Evolutionary conservation across 2,329 filamentous ascomycete genomes (phyloP).

Genomic region (Cordyceps militaris): DNA sequence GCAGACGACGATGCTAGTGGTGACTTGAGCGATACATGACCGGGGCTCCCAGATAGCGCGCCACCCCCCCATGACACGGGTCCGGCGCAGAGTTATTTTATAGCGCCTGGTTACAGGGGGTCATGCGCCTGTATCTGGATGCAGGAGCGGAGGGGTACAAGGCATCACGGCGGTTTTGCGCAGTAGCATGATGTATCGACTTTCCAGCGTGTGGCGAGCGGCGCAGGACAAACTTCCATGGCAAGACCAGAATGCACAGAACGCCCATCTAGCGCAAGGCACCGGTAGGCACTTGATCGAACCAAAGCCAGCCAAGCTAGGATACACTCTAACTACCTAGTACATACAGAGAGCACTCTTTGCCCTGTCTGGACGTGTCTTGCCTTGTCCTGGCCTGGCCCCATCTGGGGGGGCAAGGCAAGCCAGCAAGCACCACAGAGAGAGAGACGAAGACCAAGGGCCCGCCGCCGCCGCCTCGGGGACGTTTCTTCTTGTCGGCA

Average conservation of each 20-base stretch:
- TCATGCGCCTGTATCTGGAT: neutral
- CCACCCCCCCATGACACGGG: conserved; percentile 27
- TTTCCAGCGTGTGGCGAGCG: too few relatives aligned
- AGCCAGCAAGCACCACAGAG: neutral
- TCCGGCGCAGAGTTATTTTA: conserved; percentile 16
- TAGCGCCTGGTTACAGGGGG: neutral
- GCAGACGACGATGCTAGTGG: conserved; percentile 17
- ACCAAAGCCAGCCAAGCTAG: too few relatives aligned
- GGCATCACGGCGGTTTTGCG: neutral
- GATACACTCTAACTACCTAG: too few relatives aligned
- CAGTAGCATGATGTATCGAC: neutral
- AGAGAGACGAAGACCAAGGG: conserved; percentile 2
- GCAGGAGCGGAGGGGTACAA: neutral
- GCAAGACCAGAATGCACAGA: too few relatives aligned
- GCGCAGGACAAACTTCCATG: too few relatives aligned
- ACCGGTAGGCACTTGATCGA: too few relatives aligned
- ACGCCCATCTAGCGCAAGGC: too few relatives aligned
- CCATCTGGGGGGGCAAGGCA: too few relatives aligned
- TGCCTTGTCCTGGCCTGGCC: neutral
- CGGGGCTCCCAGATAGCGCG: conserved; percentile 22
- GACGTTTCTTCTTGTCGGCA: conserved; percentile 33
- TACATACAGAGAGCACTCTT: too few relatives aligned
- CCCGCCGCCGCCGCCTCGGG: conserved; percentile 28
- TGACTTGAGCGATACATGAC: conserved; percentile 19
- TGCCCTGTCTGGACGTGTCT: too few relatives aligned